These are phyloP conservation scores for Fusarium foetens DNA, from an alignment of 2,329 filamentous ascomycete species.

Conservation along the genomic window DNA sequence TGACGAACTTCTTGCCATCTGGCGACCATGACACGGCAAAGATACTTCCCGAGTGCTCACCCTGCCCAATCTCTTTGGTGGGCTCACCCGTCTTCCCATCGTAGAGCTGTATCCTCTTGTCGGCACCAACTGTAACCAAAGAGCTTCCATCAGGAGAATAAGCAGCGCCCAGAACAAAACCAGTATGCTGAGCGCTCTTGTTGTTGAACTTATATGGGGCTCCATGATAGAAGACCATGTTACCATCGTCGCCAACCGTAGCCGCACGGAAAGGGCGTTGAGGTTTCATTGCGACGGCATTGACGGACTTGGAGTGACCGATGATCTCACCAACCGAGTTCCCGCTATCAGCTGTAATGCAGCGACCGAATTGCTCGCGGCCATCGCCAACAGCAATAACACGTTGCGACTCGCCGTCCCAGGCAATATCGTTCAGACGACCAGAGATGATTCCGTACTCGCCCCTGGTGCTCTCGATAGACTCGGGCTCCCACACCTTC, in stretches of 20 bases:
- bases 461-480: conserved; percentile 85
- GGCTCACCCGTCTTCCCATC: conserved; percentile 95
- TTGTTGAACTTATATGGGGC: conserved; percentile 95
- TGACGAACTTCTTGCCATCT: conserved; percentile 87
- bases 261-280: conserved; percentile 91
- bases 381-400: conserved; percentile 97
- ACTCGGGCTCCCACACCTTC: conserved; percentile 91
- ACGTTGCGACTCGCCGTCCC: conserved; percentile 96
- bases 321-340: conserved; percentile 96
- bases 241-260: conserved; percentile 90
- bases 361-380: conserved; percentile 91
- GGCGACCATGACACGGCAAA: conserved; percentile 91
- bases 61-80: conserved; percentile 79
- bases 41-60: conserved; percentile 91
- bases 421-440: conserved; percentile 94
- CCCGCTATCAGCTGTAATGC: conserved; percentile 93
- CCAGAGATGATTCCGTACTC: conserved; percentile 96
- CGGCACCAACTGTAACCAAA: conserved; percentile 91
- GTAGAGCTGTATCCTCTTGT: conserved; percentile 91
- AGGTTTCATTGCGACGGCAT: conserved; percentile 88
- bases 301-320: conserved; percentile 91
- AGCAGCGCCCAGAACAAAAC: conserved; percentile 86
- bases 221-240: conserved; percentile 91
- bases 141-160: conserved; percentile 89
- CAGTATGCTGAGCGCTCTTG: conserved; percentile 83